These are phyloP conservation scores for Apiotrichum mycotoxinovorans DNA, from an alignment of 1,284 basidiomycete genomes.

Conservation along the genomic window DNA sequence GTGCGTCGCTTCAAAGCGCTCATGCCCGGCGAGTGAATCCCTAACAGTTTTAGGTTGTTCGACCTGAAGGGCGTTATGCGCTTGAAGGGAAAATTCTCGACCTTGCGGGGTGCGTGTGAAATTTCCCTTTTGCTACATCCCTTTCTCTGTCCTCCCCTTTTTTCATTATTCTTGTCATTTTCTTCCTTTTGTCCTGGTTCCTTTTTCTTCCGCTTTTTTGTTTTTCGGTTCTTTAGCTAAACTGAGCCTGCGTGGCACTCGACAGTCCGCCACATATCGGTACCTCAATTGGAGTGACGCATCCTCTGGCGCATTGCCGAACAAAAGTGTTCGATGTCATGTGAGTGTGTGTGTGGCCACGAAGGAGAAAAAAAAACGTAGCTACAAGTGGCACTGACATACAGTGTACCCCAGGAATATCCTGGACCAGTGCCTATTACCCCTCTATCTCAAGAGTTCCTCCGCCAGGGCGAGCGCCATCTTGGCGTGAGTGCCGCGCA, in stretches of 20 bases:
- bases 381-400: neutral
- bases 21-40: no score
- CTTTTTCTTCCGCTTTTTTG: neutral
- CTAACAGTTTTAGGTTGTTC: conserved; percentile 18
- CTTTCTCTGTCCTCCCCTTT: no score
- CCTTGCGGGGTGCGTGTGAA: conserved; percentile 16
- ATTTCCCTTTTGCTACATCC: no score
- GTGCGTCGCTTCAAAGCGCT: no score
- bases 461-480: conserved; percentile 22
- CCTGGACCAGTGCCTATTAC: conserved; percentile 21
- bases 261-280: conserved; percentile 21
- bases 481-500: conserved; percentile 15
- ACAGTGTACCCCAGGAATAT: conserved; percentile 19
- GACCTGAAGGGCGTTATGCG: conserved; percentile 17
- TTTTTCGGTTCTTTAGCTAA: neutral
- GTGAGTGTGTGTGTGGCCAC: no score
- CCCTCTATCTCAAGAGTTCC: conserved; percentile 18
- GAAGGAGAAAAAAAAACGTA: neutral
- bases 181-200: neutral
- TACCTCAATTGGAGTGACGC: conserved; percentile 22
- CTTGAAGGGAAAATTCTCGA: conserved; percentile 21
- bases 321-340: conserved; percentile 19
- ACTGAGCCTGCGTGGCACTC: neutral
- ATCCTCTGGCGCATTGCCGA: conserved; percentile 16
- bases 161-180: no score